phyloP scores from a whole-genome alignment of 1,284 basidiomycete genomes.

The Sphaerobolus stellatus region DNA sequence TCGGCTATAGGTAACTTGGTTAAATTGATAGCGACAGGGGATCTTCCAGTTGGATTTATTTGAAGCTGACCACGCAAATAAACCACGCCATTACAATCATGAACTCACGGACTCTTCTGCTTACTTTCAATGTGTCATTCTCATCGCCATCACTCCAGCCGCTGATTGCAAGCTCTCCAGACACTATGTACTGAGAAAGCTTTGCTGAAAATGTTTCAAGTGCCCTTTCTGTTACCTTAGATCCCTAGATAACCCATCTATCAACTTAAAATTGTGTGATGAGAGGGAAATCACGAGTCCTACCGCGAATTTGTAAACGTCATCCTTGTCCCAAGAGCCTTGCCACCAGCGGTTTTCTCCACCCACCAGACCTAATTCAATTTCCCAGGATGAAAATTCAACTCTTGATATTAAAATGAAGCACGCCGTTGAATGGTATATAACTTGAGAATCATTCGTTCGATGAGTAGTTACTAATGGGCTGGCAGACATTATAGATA shows the following conservation, averaged over 20 bases:
- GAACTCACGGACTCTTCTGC: not conserved
- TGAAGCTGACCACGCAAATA: not conserved
- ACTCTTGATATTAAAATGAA: slow-evolving; percentile 8
- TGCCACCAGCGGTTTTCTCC: slow-evolving; percentile 7
- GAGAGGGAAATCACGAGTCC: not conserved
- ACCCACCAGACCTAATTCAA: slow-evolving; percentile 12
- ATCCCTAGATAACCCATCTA: too few relatives aligned
- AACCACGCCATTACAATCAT: not conserved
- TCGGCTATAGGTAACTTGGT: slow-evolving; percentile 1
- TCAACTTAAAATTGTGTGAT: too few relatives aligned
- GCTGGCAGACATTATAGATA: too few relatives aligned
- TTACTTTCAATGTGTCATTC: not conserved
- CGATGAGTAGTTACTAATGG: too few relatives aligned
- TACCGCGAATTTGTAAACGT: slow-evolving; percentile 4
- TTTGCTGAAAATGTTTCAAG: slow-evolving; percentile 5
- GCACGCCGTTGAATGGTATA: slow-evolving; percentile 10
- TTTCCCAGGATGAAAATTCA: slow-evolving; percentile 1
- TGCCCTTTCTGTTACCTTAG: not conserved
- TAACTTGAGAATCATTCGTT: not conserved
- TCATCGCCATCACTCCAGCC: not conserved
- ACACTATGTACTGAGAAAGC: slow-evolving; percentile 1
- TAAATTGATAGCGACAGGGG: slow-evolving; percentile 3
- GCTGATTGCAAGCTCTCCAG: slow-evolving; percentile 5
- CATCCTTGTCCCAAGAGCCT: slow-evolving; percentile 10
- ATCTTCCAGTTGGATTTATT: slow-evolving; percentile 4